Percentiles rank a stretch among this genome's conserved stretches.
Conservation (phyloP, 345 rosid genomes). For the Nasturtium officinale region DNA sequence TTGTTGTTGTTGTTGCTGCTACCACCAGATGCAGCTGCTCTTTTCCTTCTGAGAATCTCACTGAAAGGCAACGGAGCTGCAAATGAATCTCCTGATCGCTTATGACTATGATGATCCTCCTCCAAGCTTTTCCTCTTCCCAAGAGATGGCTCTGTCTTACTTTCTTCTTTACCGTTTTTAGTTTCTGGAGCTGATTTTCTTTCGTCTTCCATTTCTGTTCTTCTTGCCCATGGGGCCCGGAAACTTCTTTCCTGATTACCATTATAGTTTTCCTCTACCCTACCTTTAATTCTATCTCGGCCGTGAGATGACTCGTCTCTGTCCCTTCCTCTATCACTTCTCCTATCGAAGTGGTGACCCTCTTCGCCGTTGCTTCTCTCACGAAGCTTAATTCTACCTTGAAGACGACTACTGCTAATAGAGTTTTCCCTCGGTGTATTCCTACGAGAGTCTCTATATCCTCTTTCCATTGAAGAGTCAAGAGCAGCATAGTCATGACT, state of each 20-base stretch:
- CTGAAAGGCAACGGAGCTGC: constrained; percentile 86
- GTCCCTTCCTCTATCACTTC: constrained; percentile 54
- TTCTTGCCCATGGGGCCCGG: constrained; percentile 50
- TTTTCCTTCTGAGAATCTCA: constrained; percentile 84
- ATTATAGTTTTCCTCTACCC: constrained; percentile 52
- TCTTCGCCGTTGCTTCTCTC: constrained; percentile 52
- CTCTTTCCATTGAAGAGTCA: constrained; percentile 48
- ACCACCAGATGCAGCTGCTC: constrained; percentile 54
- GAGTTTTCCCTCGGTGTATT: constrained; percentile 56
- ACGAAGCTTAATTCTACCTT: constrained; percentile 82
- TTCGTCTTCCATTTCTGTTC: constrained; percentile 61
- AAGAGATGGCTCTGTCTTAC: constrained; percentile 46
- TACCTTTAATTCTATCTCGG: constrained; percentile 63
- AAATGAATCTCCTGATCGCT: constrained; percentile 59
- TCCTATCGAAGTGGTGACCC: constrained; percentile 50
- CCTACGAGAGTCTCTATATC: constrained; percentile 50
- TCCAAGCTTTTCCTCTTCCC: constrained; percentile 59
- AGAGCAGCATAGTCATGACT: constrained; percentile 55
- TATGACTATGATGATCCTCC: constrained; percentile 44
- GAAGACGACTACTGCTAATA: constrained; percentile 61
- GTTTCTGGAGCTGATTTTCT: constrained; percentile 56
- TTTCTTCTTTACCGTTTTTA: constrained; percentile 49
- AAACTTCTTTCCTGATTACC: constrained; percentile 47
- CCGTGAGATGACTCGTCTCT: constrained; percentile 55
- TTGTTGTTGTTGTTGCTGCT: constrained; percentile 35